These are phyloP conservation scores for Penicillium lividum DNA, from an alignment of 495 filamentous ascomycete species.

Conservation along the genomic window DNA sequence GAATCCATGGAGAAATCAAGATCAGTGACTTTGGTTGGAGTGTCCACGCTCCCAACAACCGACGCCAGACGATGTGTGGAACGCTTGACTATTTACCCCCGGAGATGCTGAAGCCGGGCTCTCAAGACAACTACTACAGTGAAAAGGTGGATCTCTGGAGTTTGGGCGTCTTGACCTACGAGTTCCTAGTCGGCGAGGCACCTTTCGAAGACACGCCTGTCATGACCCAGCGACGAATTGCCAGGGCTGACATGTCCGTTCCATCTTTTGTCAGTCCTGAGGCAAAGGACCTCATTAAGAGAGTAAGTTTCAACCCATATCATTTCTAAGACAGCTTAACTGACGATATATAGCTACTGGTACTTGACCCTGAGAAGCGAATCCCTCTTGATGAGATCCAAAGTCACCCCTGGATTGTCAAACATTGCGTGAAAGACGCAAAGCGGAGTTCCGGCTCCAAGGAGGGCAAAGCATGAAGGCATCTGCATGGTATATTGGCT, in stretches of 20 bases:
- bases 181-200: constrained; percentile 93
- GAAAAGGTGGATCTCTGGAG: constrained; percentile 98
- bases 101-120: constrained; percentile 88
- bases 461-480: constrained; percentile 35
- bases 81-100: constrained; percentile 96
- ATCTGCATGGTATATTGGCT: constrained; percentile 25
- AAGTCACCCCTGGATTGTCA: constrained; percentile 94
- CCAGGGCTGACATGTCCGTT: constrained; percentile 86
- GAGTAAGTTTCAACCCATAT: constrained; percentile 51
- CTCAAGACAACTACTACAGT: constrained; percentile 80
- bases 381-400: constrained; percentile 87
- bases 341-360: constrained; percentile 64
- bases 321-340: constrained; percentile 14
- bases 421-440: constrained; percentile 82
- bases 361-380: constrained; percentile 91
- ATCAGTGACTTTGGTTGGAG: constrained; percentile 99
- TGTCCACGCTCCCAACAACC: constrained; percentile 94
- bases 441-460: constrained; percentile 51
- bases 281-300: constrained; percentile 89
- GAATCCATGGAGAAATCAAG: constrained; percentile 97
- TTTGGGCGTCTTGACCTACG: constrained; percentile 91
- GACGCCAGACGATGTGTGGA: constrained; percentile 93
- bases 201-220: constrained; percentile 94
- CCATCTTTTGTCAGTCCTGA: constrained; percentile 88
- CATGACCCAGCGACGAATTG: constrained; percentile 92